Base-by-base conservation (phyloP, 2,329 filamentous ascomycete genomes). In the Allantophomopsis lycopodina region DNA sequence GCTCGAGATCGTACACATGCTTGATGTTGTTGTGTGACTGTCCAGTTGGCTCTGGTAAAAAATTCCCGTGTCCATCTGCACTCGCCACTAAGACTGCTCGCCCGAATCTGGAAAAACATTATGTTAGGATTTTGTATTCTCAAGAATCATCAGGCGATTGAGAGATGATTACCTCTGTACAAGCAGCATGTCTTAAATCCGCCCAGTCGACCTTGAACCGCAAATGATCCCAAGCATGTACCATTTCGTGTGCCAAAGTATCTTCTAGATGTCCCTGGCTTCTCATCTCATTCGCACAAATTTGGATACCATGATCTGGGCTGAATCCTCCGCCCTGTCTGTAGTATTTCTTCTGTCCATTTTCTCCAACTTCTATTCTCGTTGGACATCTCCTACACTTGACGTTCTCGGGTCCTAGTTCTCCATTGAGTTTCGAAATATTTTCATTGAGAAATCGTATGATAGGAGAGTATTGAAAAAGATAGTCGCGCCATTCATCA, bases 191-290 rank as follows among this genome's bases (percentile, higher is more conserved):
- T 58, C 79, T 77, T 60, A 98, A 58, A 57, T 86, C 67, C 75
- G 65, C 60, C 65, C 83, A 84, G 55, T 96, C 81, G 35, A 95
- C 78, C 61, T 94, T 91, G 67, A 86, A 98, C 46, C 89, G 68
- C 50, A 96, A 56, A 58, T 94, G 83, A 58, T 98, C 91, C 69
- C 87, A 96, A 1, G 88, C 88, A 59, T 98, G 91, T 39, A 98
- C 83, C 86, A 98, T 93, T 65, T 98, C 91, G 60, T 98, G 91
- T 20, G 88, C 80, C 54, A 98, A 66, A 10, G 88, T 94, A 58
- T 98, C 91, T 64, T 98, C 91, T 50, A 94, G 60, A 56, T 94
- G 86, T 23, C 79, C 78, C 42, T 77, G 67, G 55, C 86, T 78
- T 43, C 80, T 69, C 55, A 96, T 75, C 61, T 91, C 80, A 61